Percentiles rank a stretch among this genome's conserved stretches.
These are phyloP conservation scores for Syncephalis fuscata DNA, from an alignment of 371 early-diverging fungal species.

Conservation along the genomic window DNA sequence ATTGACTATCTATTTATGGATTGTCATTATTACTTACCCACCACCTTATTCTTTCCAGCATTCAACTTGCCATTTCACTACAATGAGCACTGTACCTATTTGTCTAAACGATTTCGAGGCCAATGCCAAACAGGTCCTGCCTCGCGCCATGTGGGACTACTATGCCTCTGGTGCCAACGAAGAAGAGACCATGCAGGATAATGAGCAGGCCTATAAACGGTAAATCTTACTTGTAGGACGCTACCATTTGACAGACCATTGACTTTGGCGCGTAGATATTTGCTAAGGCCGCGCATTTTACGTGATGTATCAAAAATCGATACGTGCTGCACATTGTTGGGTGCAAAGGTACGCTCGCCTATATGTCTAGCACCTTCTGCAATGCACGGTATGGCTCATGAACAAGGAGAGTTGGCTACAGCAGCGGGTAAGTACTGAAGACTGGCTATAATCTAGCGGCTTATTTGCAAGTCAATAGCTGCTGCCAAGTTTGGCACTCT, in stretches of 20 bases:
- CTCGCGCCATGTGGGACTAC: conserved; percentile 68
- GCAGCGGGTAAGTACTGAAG: conserved; percentile 21
- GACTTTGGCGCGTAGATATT: too few species aligned
- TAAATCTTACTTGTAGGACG: too few species aligned
- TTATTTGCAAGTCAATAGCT: conserved; percentile 41
- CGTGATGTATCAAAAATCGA: conserved; percentile 50
- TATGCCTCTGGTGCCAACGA: conserved; percentile 71
- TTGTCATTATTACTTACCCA: too few species aligned
- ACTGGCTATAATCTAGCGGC: conserved; percentile 67
- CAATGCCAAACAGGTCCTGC: conserved; percentile 34
- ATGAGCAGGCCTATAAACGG: conserved; percentile 50
- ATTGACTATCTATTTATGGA: too few species aligned
- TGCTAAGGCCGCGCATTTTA: conserved; percentile 47
- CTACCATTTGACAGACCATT: too few species aligned
- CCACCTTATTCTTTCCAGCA: too few species aligned
- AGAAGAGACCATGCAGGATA: conserved; percentile 67
- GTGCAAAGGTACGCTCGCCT: conserved; percentile 29
- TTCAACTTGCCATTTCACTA: too few species aligned
- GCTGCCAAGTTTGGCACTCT: conserved; percentile 8
- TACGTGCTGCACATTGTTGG: conserved; percentile 41
- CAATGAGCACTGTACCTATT: too few species aligned
- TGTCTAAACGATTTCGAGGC: conserved; percentile 46
- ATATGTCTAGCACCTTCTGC: conserved; percentile 42
- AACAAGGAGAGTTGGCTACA: background rate
- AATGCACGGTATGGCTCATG: conserved; percentile 12